Evolutionary conservation across 2,329 filamentous ascomycete genomes (phyloP).

Genomic region (Neocatenulostroma microsporum): DNA sequence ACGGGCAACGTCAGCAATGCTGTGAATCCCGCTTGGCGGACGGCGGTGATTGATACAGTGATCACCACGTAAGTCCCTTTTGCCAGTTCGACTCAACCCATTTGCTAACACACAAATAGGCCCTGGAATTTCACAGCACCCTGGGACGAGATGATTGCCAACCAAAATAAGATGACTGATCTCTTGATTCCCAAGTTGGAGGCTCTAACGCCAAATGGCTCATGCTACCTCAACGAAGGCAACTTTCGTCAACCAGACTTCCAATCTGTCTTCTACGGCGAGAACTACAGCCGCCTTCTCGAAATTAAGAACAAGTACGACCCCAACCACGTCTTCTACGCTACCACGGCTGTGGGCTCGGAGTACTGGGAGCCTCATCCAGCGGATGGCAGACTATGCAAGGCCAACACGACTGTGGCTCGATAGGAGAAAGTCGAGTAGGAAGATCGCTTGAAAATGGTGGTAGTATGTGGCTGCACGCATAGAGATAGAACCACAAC

Average conservation of each 20-base stretch:
- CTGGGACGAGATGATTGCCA: constrained; percentile 29
- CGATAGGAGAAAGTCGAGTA: too few species aligned
- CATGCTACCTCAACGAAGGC: constrained; percentile 38
- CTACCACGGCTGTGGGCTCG: constrained; percentile 32
- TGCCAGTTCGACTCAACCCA: background rate
- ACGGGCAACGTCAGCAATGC: constrained; percentile 32
- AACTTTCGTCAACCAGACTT: constrained; percentile 36
- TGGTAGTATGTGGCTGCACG: too few species aligned
- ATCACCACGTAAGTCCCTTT: constrained; percentile 24
- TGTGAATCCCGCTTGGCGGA: constrained; percentile 35
- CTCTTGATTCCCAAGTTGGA: constrained; percentile 33
- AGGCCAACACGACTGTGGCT: too few species aligned
- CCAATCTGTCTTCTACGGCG: constrained; percentile 37
- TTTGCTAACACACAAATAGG: background rate
- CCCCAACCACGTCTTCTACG: constrained; percentile 35
- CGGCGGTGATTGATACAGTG: constrained; percentile 30
- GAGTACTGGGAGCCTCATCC: too few species aligned
- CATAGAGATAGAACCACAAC: too few species aligned
- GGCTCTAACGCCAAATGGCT: constrained; percentile 32
- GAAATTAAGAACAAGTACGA: constrained; percentile 38
- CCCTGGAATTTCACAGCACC: constrained; percentile 34
- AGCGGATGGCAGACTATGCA: too few species aligned
- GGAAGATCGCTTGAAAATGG: too few species aligned
- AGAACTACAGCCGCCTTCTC: constrained; percentile 32
- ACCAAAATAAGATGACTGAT: constrained; percentile 34